These are phyloP conservation scores for Pyricularia sp. DNA, from an alignment of 2,329 filamentous ascomycete genomes.

Conservation along the genomic window DNA sequence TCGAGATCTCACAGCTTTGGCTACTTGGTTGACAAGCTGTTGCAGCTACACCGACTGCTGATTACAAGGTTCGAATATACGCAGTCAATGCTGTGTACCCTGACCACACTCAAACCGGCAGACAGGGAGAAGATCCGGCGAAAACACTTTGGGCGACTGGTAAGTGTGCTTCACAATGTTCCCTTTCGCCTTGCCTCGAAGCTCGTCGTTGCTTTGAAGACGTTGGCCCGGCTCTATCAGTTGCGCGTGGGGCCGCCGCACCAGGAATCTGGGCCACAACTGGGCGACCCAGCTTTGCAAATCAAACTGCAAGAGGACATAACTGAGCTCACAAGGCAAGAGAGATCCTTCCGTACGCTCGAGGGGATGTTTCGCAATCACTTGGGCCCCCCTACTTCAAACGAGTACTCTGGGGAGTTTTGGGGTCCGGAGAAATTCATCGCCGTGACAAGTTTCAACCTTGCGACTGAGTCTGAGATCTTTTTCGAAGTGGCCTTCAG, in stretches of 20 bases:
- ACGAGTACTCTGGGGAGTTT: neutral
- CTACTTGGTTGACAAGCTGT: neutral
- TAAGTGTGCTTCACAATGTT: neutral
- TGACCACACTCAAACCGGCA: neutral
- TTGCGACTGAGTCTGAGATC: neutral
- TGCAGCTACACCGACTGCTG: neutral
- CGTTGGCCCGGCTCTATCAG: neutral
- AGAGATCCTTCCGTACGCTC: neutral
- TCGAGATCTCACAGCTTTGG: neutral
- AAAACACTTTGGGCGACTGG: neutral
- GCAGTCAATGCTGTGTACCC: neutral
- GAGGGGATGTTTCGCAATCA: neutral
- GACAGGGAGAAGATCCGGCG: neutral
- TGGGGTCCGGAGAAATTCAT: neutral
- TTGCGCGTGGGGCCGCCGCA: neutral
- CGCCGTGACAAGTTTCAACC: neutral
- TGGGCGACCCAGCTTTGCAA: neutral
- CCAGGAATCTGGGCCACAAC: neutral
- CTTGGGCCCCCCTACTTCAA: neutral
- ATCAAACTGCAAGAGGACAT: neutral
- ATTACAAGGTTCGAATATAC: neutral
- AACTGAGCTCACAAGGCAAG: neutral
- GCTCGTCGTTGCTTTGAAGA: neutral
- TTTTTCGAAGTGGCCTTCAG: neutral
- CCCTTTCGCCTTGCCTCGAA: neutral